Percentiles rank a stretch among this genome's conserved stretches.
Evolutionary conservation across 1,139 yeast genomes (phyloP).

Genomic region (Arxiozyma slooffiae): DNA sequence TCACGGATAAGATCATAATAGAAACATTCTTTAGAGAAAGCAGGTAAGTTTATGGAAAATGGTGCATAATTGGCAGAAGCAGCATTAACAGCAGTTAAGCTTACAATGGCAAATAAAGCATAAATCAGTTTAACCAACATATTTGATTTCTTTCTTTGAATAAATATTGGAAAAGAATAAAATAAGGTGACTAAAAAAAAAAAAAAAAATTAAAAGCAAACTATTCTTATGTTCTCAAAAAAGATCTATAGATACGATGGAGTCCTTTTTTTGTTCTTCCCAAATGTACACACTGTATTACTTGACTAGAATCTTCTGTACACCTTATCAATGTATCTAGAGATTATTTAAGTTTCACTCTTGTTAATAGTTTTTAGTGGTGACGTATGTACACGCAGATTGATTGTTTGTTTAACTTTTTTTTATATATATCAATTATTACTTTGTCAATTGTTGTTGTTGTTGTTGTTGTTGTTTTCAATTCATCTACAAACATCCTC

Average conservation of each 20-base stretch:
- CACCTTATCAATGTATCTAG: neutral
- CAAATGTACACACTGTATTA: neutral
- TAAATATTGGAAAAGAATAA: neutral
- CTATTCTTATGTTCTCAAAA: neutral
- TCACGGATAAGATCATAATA: slow-evolving; percentile 30
- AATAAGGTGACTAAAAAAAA: neutral
- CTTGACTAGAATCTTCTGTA: neutral
- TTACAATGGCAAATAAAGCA: slow-evolving; percentile 4
- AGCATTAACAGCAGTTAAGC: slow-evolving; percentile 12
- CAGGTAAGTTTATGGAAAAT: slow-evolving; percentile 30
- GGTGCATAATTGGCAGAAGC: slow-evolving; percentile 27
- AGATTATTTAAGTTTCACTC: neutral
- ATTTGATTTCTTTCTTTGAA: neutral
- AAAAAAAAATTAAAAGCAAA: too few species aligned
- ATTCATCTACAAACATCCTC: neutral
- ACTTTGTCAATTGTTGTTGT: too few species aligned
- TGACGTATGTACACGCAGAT: neutral
- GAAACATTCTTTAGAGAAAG: slow-evolving; percentile 37
- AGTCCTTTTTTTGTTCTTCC: neutral
- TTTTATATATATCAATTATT: too few species aligned
- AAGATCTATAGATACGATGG: neutral
- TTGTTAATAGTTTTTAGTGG: neutral
- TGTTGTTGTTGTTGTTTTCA: too few species aligned
- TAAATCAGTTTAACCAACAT: slow-evolving; percentile 4
- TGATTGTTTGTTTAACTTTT: too few species aligned